Evolutionary conservation across 2,329 filamentous ascomycete genomes (phyloP), one percentile per base, ranked within the genome.

Genomic region (Lachnellula arida): DNA sequence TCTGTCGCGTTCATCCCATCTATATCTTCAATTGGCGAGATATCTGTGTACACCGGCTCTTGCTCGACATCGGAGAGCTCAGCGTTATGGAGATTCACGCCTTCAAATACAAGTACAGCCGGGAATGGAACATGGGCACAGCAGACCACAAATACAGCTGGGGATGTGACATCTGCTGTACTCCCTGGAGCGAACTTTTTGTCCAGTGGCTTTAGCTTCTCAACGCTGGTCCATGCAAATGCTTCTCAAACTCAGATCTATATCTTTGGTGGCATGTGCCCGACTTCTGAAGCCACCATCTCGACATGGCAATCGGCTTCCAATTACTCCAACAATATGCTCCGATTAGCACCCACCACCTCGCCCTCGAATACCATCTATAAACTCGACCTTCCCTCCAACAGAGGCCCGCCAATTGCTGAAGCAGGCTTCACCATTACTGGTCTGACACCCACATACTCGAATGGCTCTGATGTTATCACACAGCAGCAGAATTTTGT

Each of bases 361-460:
- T 73, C 17, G 73, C 69, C 60, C 68, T 52, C 14, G 32, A 60
- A 48, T 58, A 56, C 59, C 14, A 59, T 64, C 1, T 81, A 80
- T 64, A 68, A 75, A 9, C 64, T 80, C 6, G 74, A 74, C 17
- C 67, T 78, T 3, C 76, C 77, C 0, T 72, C 78, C 5, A 64
- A 58, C 40, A 76, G 75, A 55, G 76, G 81, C 47, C 72, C 87
- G 66, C 88, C 89, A 0, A 81, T 92, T 44, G 80, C 91, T 1
- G 91, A 95, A 72, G 93, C 93, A 8, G 93, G 93, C 8, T 95
- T 96, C 73, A 87, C 86, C 0, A 81, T 96, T 50, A 96, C 92
- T 0, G 79, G 84, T 0, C 75, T 97, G 23, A 75, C 80, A 5
- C 84, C 89, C 0, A 87, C 88, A 1, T 85, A 84, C 62, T 85